Conservation (phyloP, 2,329 filamentous ascomycete species). For the Claviceps pazoutovae region DNA sequence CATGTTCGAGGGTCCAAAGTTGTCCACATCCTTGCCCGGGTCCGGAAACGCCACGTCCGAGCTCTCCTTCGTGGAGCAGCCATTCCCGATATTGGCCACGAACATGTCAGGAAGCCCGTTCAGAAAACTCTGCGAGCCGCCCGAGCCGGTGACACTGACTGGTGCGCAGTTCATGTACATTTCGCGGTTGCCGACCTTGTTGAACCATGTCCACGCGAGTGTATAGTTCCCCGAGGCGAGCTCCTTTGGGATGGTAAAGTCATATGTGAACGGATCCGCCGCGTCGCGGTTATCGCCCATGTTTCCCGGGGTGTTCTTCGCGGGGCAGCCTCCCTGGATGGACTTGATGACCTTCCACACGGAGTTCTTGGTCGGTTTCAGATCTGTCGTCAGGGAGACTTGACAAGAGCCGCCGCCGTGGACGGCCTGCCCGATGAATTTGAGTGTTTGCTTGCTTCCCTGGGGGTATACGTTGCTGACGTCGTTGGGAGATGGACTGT, state of each 20-base stretch:
- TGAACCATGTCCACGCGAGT: slow-evolving; percentile 91
- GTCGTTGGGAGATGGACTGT: slow-evolving; percentile 26
- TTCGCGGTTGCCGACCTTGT: slow-evolving; percentile 82
- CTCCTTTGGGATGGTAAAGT: slow-evolving; percentile 56
- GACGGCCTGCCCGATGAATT: slow-evolving; percentile 56
- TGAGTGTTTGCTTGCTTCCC: slow-evolving; percentile 31
- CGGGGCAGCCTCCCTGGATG: slow-evolving; percentile 73
- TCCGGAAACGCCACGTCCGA: slow-evolving; percentile 46
- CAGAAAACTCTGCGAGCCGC: slow-evolving; percentile 38
- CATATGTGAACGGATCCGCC: slow-evolving; percentile 41
- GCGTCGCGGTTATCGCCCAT: slow-evolving; percentile 29
- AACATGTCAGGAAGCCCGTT: slow-evolving; percentile 57
- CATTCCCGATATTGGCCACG: slow-evolving; percentile 46
- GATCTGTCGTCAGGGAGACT: slow-evolving; percentile 69
- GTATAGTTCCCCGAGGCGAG: slow-evolving; percentile 65
- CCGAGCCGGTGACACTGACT: slow-evolving; percentile 45
- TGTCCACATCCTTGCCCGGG: slow-evolving; percentile 43
- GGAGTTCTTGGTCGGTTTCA: slow-evolving; percentile 47
- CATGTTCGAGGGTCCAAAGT: slow-evolving; percentile 25
- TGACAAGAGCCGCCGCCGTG: slow-evolving; percentile 94
- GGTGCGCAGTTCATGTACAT: slow-evolving; percentile 97
- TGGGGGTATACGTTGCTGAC: slow-evolving; percentile 43
- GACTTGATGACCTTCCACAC: slow-evolving; percentile 85
- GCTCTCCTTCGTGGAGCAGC: slow-evolving; percentile 36
- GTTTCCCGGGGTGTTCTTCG: slow-evolving; percentile 43